phyloP scores from a whole-genome alignment of 2,329 filamentous ascomycete species.

The Pseudogymnoascus sp. region DNA sequence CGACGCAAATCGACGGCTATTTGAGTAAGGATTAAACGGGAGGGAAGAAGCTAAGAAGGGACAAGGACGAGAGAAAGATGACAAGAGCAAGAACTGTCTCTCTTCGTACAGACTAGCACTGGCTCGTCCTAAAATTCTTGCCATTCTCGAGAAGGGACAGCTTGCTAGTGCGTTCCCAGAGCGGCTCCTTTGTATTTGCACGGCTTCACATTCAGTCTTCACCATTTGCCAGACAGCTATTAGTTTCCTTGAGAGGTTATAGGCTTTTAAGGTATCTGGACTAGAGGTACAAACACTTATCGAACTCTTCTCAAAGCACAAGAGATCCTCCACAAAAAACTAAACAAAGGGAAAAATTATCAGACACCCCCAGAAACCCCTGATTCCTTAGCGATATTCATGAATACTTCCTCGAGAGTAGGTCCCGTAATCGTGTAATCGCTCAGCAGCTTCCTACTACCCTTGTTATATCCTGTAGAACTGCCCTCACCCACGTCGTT shows the following conservation, averaged over 20 bases:
- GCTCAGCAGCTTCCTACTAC: conserved; percentile 11
- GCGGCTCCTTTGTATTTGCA: neutral
- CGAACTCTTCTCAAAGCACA: neutral
- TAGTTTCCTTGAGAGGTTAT: neutral
- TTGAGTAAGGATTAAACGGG: no score
- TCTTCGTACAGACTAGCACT: no score
- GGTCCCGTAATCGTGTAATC: conserved; percentile 22
- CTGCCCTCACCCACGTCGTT: conserved; percentile 10
- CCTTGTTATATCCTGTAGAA: neutral
- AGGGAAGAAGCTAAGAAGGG: no score
- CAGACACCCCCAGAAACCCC: conserved; percentile 11
- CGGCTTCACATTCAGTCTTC: neutral
- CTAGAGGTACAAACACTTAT: neutral
- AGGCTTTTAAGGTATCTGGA: neutral
- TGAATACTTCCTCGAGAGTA: conserved; percentile 23
- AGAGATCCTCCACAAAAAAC: neutral
- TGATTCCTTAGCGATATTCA: conserved; percentile 22
- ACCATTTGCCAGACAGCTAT: neutral
- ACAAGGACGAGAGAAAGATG: no score
- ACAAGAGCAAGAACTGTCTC: no score
- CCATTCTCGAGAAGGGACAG: neutral
- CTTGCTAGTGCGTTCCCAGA: neutral
- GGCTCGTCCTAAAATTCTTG: neutral
- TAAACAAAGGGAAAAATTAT: neutral
- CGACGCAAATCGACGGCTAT: no score